These are phyloP conservation scores for Grosmannia penicillata DNA, from an alignment of 2,329 filamentous ascomycete species.

Conservation along the genomic window DNA sequence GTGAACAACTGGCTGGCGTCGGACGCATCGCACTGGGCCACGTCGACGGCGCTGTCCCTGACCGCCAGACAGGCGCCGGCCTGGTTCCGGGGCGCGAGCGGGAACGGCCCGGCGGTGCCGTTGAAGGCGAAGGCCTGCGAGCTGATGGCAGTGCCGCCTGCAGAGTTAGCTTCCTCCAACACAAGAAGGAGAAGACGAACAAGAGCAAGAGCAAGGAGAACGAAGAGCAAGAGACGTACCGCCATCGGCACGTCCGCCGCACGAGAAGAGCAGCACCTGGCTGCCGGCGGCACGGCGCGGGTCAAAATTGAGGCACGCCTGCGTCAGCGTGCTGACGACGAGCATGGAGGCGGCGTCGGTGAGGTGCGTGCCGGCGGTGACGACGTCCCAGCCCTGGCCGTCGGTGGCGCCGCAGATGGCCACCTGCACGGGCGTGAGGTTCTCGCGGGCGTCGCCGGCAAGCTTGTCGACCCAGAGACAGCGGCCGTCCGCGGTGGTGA, in stretches of 20 bases:
- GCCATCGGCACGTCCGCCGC: slow-evolving; percentile 41
- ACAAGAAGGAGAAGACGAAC: neutral
- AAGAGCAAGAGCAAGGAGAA: neutral
- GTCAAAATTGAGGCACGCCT: slow-evolving; percentile 45
- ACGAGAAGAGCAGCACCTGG: slow-evolving; percentile 42
- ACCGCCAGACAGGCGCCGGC: slow-evolving; percentile 30
- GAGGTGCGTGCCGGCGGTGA: slow-evolving; percentile 36
- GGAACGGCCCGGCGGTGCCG: slow-evolving; percentile 24
- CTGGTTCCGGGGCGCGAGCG: slow-evolving; percentile 30
- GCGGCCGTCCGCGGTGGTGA: slow-evolving; percentile 26
- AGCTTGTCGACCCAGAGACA: slow-evolving; percentile 31
- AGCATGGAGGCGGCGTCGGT: slow-evolving; percentile 29
- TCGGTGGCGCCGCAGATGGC: slow-evolving; percentile 25
- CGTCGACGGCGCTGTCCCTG: slow-evolving; percentile 25
- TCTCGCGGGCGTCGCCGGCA: slow-evolving; percentile 32
- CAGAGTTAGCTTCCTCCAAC: neutral
- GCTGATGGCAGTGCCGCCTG: slow-evolving; percentile 30
- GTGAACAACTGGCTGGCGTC: slow-evolving; percentile 28
- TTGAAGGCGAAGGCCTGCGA: slow-evolving; percentile 37
- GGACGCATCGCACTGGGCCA: slow-evolving; percentile 25
- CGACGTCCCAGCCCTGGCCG: slow-evolving; percentile 31
- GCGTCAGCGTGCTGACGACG: slow-evolving; percentile 40
- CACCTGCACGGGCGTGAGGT: slow-evolving; percentile 30
- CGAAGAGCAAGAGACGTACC: slow-evolving; percentile 14
- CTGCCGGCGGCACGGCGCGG: slow-evolving; percentile 32